Base-by-base conservation (phyloP, 2,329 filamentous ascomycete genomes). In the Elsinoe fawcettii region DNA sequence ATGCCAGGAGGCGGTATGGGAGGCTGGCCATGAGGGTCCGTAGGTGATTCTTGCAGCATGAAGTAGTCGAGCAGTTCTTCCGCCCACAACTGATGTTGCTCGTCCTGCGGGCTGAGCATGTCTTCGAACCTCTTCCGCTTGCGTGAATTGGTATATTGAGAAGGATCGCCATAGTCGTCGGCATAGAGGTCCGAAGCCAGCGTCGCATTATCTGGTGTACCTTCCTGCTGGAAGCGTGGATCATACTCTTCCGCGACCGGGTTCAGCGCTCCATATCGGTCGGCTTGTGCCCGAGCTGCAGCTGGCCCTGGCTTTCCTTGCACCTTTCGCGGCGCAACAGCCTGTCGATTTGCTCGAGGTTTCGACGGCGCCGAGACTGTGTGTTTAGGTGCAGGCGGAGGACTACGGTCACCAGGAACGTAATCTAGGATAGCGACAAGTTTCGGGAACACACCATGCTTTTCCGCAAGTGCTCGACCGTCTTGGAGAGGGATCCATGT, bases 11-110 rank as follows among this genome's bases (percentile, higher is more conserved):
- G 93, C 2, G 92, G 91, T 60, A 89, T 83, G 1, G 90, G 91
- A n/a, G 79, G 76, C 41, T 74, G 71, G 74, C 82, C 66, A 59
- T 85, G 83, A 60, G 88, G 87, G 63, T 90, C 86, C 20, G 63
- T 58, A 5, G 64, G 64, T 25, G 64, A 64, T 56, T 69, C 68
- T 54, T 88, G 84, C 44, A 92, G 84, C 74, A 97, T 86, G 67
- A 97, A 99, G 73, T 97, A 99, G 71, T 99, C 93, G 34, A 99
- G 78, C 23, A 99, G 80, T 65, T 93, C 88, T 63, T 99, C 93
- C 14, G 90, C 89, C 72, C 96, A 99, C 22, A 95, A 78, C 25
- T 88, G 86, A 70, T 97, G 91, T 64, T 93, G 86, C 68, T 91
- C 87, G 62, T 95, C 88, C 6, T 82, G 84, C 60, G 79, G 70